These are phyloP conservation scores for Pythium brassicae DNA, from an alignment of 352 stramenopile species.

Conservation along the genomic window DNA sequence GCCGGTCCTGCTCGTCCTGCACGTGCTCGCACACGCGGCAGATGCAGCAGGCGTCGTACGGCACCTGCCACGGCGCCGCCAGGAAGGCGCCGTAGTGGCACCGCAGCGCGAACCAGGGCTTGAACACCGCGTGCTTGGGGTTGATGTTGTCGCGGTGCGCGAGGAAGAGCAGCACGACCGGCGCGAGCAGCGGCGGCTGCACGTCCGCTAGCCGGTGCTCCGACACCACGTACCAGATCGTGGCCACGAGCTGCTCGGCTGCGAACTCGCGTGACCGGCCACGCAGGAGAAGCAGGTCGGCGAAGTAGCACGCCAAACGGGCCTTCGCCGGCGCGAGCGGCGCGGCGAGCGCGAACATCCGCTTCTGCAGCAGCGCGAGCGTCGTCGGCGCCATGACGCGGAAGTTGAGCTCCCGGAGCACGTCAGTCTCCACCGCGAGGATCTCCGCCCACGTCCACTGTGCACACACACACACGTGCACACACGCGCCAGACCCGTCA, in stretches of 20 bases:
- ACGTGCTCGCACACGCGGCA: conserved; percentile 61
- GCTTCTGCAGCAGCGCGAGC: conserved; percentile 37
- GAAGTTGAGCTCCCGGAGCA: conserved; percentile 42
- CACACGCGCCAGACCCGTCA: not conserved
- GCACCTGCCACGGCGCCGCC: conserved; percentile 44
- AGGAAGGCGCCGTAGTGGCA: conserved; percentile 53
- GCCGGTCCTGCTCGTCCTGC: conserved; percentile 18
- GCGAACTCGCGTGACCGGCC: conserved; percentile 33
- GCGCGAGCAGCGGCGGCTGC: conserved; percentile 37
- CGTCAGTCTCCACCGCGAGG: conserved; percentile 35
- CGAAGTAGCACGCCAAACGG: conserved; percentile 62
- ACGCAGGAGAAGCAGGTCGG: conserved; percentile 49
- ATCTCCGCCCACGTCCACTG: conserved; percentile 71
- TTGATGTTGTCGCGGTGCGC: conserved; percentile 68
- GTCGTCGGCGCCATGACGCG: conserved; percentile 52
- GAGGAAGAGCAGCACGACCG: conserved; percentile 57
- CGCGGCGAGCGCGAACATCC: conserved; percentile 23
- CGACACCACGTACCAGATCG: conserved; percentile 53
- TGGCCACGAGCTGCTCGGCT: conserved; percentile 44
- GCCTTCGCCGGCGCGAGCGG: conserved; percentile 8
- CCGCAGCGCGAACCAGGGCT: conserved; percentile 61
- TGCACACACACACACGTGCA: not conserved
- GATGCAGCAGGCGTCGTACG: conserved; percentile 41
- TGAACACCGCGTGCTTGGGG: conserved; percentile 37
- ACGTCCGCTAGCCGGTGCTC: conserved; percentile 44